Percentiles rank a stretch among this genome's conserved stretches.
Evolutionary conservation across 2,329 filamentous ascomycete genomes (phyloP).

Genomic region (Davidsoniella australis): DNA sequence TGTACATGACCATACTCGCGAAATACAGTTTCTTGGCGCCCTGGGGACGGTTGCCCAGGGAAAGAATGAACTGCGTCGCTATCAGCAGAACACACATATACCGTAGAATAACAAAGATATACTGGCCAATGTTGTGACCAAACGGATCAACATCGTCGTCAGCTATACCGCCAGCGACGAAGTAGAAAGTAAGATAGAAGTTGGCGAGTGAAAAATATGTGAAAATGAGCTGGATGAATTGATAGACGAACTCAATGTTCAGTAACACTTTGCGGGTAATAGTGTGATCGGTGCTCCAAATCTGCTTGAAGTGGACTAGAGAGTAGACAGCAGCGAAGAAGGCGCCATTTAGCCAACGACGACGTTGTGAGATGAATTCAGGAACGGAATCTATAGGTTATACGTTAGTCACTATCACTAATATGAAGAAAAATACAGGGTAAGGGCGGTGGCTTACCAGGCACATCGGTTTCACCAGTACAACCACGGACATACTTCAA

Average conservation of each 20-base stretch:
- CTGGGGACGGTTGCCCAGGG: constrained; percentile 89
- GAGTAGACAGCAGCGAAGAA: constrained; percentile 99
- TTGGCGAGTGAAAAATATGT: constrained; percentile 97
- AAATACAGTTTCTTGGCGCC: constrained; percentile 85
- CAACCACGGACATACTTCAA: constrained; percentile 95
- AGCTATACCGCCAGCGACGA: constrained; percentile 78
- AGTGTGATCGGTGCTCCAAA: constrained; percentile 87
- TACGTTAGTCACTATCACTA: neutral
- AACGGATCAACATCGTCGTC: constrained; percentile 76
- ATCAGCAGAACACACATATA: constrained; percentile 80
- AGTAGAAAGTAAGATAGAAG: constrained; percentile 98
- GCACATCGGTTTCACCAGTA: constrained; percentile 94
- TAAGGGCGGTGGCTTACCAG: constrained; percentile 41
- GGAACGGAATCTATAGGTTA: constrained; percentile 58
- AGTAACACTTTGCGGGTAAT: constrained; percentile 75
- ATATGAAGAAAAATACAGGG: neutral
- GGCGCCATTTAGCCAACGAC: constrained; percentile 94
- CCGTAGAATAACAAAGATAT: constrained; percentile 73
- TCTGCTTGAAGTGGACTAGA: constrained; percentile 81
- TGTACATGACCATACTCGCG: constrained; percentile 74
- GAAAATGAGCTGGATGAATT: constrained; percentile 81
- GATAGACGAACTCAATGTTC: constrained; percentile 90
- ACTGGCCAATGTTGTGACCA: constrained; percentile 64
- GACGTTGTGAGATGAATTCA: constrained; percentile 91
- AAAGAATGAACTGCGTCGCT: constrained; percentile 87